Evolutionary conservation across 176 grass and related monocot genomes (phyloP), one percentile per base, ranked within the genome.

Genomic region (Alloteropsis semialata): DNA sequence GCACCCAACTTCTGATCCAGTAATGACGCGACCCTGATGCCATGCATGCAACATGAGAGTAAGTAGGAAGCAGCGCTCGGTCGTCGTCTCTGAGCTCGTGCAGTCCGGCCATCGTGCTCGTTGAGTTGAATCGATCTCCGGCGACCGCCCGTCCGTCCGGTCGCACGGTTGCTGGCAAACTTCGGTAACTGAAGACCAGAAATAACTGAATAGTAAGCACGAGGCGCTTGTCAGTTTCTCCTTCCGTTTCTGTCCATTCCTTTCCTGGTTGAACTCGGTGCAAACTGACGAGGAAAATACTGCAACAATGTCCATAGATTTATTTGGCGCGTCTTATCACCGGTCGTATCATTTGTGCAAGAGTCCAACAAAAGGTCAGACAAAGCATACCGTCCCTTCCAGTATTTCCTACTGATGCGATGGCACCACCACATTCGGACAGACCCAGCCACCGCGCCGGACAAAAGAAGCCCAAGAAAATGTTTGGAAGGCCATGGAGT

Each of bases 401-500:
- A 48, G 43, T 34, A 29, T 82, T 81, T 77, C 72, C 27, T 43
- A 76, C 82, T 10, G 19, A 81, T 3, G 63, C 61, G 34, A 46
- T 25, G 75, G 30, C 53, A 21, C 46, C 53, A 44, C n/a, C n/a
- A n/a, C n/a, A n/a, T n/a, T n/a, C n/a, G n/a, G n/a, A n/a, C 42
- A 16, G 29, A 22, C 33, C 17, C 55, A 67, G 11, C 48, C 5
- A 1, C 41, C 34, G 2, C 21, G 22, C 53, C 53, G 10, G 84
- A 85, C 87, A 85, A 81, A 77, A 85, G 43, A 62, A 62, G 27
- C 62, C 44, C 53, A 55, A 14, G 71, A 85, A 85, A 77, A 5
- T 70, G 8, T 27, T 10, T 53, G 53, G 63, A 81, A 75, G 9
- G 54, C n/a, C 50, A 5, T 5, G 43, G 24, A 14, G 70, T 79